Evolutionary conservation across 2,329 filamentous ascomycete genomes (phyloP), one percentile per base, ranked within the genome.

Genomic region (Pseudonectria foliicola): DNA sequence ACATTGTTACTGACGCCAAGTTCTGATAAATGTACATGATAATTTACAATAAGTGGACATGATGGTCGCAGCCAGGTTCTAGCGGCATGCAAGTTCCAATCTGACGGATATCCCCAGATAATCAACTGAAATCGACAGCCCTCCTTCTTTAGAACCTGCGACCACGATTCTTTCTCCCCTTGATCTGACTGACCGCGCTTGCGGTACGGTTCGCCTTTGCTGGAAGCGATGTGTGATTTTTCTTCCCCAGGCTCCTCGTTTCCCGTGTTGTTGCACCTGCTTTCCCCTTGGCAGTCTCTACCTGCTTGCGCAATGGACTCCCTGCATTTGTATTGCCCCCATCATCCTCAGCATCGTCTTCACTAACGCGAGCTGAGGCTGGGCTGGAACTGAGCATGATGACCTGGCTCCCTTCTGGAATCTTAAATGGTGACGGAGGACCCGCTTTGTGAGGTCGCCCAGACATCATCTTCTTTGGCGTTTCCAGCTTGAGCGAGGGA

Each of bases 321-420:
- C 42, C 42, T 33, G 47, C 30, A 36, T 53, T 46, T n/a, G 49
- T 46, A 21, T 38, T 44, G 25, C 50, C 53, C 12, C 42, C 35
- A 16, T 37, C 45, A 16, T 54, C 39, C 10, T 50, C 37, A 2
- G 44, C 44, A 25, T 48, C 48, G 26, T 49, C 27, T 28, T 50
- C 48, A 12, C 29, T 29, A 33, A 43, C 45, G 13, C 42, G 40
- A 18, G 38, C 37, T 13, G 45, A 44, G 25, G 33, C 27, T 3
- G 53, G 43, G 33, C 51, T 56, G 7, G 57, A 60, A 25, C 48
- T 52, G 27, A 62, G 18, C 12, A 50, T 40, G 15, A 62, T 52
- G 23, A 58, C 49, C 38, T 61, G 55, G 15, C 49, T 59, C 5
- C 52, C 55, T n/a, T 49, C 44, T 6, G 52, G 57, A 18, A 54